Evolutionary conservation across 1,284 basidiomycete species (phyloP), one percentile per base, ranked within the genome.

Genomic region (Filobasidium uniguttulatum): DNA sequence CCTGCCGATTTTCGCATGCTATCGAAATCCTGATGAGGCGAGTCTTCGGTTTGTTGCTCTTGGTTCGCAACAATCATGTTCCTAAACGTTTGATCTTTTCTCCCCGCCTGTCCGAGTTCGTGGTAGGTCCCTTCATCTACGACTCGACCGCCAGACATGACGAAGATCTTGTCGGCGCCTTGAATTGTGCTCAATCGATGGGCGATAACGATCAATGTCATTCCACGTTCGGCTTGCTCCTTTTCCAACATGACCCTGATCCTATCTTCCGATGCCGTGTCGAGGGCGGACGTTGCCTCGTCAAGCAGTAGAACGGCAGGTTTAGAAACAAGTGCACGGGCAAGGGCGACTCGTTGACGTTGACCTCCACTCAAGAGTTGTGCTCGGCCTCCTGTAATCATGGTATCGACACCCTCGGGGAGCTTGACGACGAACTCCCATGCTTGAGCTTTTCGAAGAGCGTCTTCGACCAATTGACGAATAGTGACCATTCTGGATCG

Each of bases 331-430:
- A 98, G 75, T 8, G 88, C 93, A 57, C 93, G 83, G 2, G 93
- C 93, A 60, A 98, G 96, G 29, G 93, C 91, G 59, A 98, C 89
- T 64, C 91, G 87, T 75, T 93, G 83, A 57, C 90, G 89, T 71
- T 96, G 90, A 55, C 91, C 91, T 61, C 91, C 91, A 25, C 84
- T 87, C 4, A 97, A 75, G 2, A 53, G 41, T 12, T 46, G 41
- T 12, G 46, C 43, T 26, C 51, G n/a, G 22, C 46, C 51, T n/a
- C 51, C 51, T 3, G 51, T 40, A 10, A 48, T 53, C 26, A 53
- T 35, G 0, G 47, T 53, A 26, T 71, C 60, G 52, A 70, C 60
- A 46, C 86, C 87, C 56, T 91, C 77, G 1, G 93, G 93, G 6
- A 98, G 71, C 0, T 79, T 81, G 59, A 77, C 70, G 62, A 97